Percentiles rank a stretch among this genome's conserved stretches.
These are phyloP conservation scores for Ramaria rubella DNA, from an alignment of 768 basidiomycete genomes.

Conservation along the genomic window DNA sequence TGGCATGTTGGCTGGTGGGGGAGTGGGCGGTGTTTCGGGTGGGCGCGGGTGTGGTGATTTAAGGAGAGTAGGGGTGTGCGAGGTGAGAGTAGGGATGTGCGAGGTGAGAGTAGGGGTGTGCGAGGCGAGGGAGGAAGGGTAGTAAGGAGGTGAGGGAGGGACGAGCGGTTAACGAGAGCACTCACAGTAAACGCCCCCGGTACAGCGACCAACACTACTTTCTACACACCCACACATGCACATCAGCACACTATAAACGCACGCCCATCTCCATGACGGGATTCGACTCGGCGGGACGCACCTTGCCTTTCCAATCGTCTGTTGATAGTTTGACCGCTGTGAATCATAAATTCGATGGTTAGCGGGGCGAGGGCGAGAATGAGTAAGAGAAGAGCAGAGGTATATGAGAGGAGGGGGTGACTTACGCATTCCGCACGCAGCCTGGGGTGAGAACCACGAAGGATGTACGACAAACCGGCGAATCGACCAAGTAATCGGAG, in stretches of 20 bases:
- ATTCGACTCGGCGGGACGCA: constrained; percentile 9
- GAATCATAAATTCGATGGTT: background rate
- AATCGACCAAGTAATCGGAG: too few species aligned
- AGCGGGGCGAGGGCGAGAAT: background rate
- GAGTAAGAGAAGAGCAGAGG: too few species aligned
- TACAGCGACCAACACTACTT: constrained; percentile 70
- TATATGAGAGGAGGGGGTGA: too few species aligned
- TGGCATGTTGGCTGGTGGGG: constrained; percentile 39
- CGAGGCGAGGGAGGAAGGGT: too few species aligned
- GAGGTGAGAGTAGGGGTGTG: too few species aligned
- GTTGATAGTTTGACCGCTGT: constrained; percentile 50
- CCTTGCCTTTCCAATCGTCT: constrained; percentile 66
- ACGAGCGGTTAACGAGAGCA: too few species aligned
- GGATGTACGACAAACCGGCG: too few species aligned
- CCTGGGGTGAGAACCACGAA: too few species aligned
- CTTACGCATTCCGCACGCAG: constrained; percentile 62
- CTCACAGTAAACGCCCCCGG: constrained; percentile 78
- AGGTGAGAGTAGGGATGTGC: background rate
- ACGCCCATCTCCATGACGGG: too few species aligned
- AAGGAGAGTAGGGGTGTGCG: background rate
- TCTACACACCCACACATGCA: constrained; percentile 21
- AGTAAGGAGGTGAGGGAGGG: too few species aligned
- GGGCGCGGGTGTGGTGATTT: background rate
- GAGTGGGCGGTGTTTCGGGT: too few species aligned
- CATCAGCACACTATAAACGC: background rate